A percentile compares a stretch with the other conserved stretches of the same genome.
Evolutionary conservation across 148 eudicot species (phyloP).

Genomic region (Oxyria digyna): DNA sequence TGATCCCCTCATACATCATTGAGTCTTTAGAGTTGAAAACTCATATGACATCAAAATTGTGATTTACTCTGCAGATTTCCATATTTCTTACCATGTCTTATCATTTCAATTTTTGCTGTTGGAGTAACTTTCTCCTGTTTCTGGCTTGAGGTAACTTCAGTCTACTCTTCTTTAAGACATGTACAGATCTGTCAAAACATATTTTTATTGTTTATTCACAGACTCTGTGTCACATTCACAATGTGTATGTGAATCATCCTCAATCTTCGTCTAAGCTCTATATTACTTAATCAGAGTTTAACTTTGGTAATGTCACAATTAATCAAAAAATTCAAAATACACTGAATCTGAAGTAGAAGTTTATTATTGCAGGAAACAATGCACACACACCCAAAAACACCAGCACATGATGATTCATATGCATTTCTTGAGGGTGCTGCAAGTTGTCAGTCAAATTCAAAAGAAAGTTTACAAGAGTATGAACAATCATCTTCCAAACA

Average conservation of each 20-base stretch:
- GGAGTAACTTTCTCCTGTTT: constrained; percentile 32
- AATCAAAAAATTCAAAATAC: too few species aligned
- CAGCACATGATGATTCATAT: constrained; percentile 18
- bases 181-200: too few species aligned
- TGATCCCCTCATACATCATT: neutral
- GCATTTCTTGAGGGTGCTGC: constrained; percentile 32
- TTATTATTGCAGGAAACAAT: constrained; percentile 51
- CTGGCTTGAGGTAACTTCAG: constrained; percentile 68
- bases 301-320: too few species aligned
- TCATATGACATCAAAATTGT: neutral
- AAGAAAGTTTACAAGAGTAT: constrained; percentile 9
- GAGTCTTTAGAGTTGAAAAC: neutral
- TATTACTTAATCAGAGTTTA: too few species aligned
- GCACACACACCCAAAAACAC: constrained; percentile 37
- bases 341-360: too few species aligned
- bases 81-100: constrained; percentile 76
- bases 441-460: neutral
- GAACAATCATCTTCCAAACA: constrained; percentile 18
- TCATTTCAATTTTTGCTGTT: constrained; percentile 45
- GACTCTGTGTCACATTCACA: too few species aligned
- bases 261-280: too few species aligned
- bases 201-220: too few species aligned
- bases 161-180: neutral
- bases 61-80: constrained; percentile 60
- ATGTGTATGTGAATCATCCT: too few species aligned